phyloP scores from a whole-genome alignment of 1,284 basidiomycete genomes.

The Microbotryum scabiosae region DNA sequence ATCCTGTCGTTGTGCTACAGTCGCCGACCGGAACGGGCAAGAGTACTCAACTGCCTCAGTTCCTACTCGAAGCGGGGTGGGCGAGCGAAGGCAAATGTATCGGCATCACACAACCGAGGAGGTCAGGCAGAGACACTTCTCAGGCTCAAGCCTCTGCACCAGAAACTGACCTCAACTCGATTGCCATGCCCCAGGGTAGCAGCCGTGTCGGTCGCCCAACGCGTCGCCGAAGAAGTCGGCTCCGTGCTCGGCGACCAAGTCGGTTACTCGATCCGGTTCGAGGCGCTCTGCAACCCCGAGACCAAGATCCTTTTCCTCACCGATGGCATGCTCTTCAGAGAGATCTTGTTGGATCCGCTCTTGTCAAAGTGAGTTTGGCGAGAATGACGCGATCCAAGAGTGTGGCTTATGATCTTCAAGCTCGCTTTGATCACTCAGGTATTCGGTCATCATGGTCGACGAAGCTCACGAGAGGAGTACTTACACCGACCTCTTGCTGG shows the following conservation, averaged over 20 bases:
- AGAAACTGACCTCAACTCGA: neutral
- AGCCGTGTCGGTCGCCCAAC: slow-evolving; percentile 39
- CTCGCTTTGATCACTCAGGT: slow-evolving; percentile 12
- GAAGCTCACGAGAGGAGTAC: slow-evolving; percentile 43
- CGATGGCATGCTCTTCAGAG: slow-evolving; percentile 37
- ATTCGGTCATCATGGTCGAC: slow-evolving; percentile 42
- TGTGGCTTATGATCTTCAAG: slow-evolving; percentile 2
- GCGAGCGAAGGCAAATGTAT: slow-evolving; percentile 35
- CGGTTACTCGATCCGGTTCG: slow-evolving; percentile 44
- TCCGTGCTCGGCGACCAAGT: slow-evolving; percentile 55
- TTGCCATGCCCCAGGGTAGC: slow-evolving; percentile 30
- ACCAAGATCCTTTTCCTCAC: slow-evolving; percentile 40
- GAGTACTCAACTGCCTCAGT: slow-evolving; percentile 79
- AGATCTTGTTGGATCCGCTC: slow-evolving; percentile 33
- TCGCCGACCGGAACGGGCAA: slow-evolving; percentile 97
- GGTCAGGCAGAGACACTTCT: neutral
- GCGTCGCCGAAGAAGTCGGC: slow-evolving; percentile 40
- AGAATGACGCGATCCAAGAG: slow-evolving; percentile 5
- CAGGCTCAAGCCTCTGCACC: neutral
- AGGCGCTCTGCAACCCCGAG: slow-evolving; percentile 34
- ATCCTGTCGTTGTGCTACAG: slow-evolving; percentile 76
- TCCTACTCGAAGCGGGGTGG: slow-evolving; percentile 69
- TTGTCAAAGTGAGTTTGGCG: slow-evolving; percentile 19
- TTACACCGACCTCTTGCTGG: slow-evolving; percentile 42
- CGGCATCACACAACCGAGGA: slow-evolving; percentile 38